These are phyloP conservation scores for Emydomyces testavorans DNA, from an alignment of 2,329 filamentous ascomycete genomes.

Conservation along the genomic window DNA sequence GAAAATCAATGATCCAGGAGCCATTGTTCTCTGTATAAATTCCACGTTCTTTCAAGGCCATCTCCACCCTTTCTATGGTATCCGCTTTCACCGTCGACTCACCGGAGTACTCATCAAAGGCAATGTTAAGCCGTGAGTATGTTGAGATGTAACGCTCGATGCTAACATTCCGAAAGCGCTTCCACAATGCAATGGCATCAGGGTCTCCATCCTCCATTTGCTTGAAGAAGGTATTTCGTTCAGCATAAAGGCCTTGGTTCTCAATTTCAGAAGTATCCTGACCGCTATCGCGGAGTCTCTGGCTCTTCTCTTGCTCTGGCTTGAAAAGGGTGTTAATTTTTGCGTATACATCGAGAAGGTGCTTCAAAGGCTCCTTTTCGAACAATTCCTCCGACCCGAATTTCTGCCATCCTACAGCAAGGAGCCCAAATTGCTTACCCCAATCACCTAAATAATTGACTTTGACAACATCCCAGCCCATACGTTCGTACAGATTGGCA, in stretches of 20 bases:
- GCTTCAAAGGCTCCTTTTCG: constrained; percentile 50
- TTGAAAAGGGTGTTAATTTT: constrained; percentile 48
- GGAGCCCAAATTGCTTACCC: constrained; percentile 56
- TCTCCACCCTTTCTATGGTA: constrained; percentile 51
- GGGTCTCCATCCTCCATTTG: constrained; percentile 53
- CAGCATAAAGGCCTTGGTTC: constrained; percentile 38
- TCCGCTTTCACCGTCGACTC: constrained; percentile 57
- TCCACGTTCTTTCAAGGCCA: constrained; percentile 47
- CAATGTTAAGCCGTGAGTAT: constrained; percentile 53
- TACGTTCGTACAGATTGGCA: constrained; percentile 48
- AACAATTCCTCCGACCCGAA: constrained; percentile 52
- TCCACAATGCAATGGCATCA: constrained; percentile 50
- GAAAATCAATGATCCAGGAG: constrained; percentile 57
- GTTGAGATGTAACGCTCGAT: constrained; percentile 54
- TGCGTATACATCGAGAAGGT: constrained; percentile 55
- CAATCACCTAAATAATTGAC: constrained; percentile 60
- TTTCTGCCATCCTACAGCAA: constrained; percentile 51
- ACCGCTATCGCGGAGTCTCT: too few relatives aligned
- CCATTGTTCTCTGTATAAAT: constrained; percentile 55
- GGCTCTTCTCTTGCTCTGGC: constrained; percentile 38
- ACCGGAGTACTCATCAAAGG: constrained; percentile 55
- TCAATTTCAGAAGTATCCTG: constrained; percentile 40
- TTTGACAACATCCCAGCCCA: constrained; percentile 51
- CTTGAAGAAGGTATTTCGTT: constrained; percentile 51
- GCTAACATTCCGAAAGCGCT: constrained; percentile 51